These are phyloP conservation scores for Monosporozyma unispora DNA, from an alignment of 805 yeast species.

Conservation along the genomic window DNA sequence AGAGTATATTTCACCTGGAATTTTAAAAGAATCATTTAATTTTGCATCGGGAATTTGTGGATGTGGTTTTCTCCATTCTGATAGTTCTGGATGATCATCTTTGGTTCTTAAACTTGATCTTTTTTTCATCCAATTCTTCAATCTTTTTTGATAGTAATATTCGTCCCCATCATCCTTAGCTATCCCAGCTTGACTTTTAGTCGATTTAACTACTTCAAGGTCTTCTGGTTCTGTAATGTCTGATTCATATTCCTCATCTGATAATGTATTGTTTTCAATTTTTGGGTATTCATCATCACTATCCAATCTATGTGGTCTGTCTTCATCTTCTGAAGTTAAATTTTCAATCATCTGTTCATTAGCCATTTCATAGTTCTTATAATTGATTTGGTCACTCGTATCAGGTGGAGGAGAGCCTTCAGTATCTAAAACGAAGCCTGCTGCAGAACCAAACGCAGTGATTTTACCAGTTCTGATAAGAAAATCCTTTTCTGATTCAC, in stretches of 20 bases:
- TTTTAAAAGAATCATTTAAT: slow-evolving; percentile 54
- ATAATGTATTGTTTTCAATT: neutral
- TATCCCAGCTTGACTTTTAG: slow-evolving; percentile 22
- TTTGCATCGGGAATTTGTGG: slow-evolving; percentile 70
- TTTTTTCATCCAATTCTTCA: slow-evolving; percentile 48
- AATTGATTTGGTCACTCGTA: neutral
- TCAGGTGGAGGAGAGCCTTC: neutral
- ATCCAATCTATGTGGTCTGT: slow-evolving; percentile 17
- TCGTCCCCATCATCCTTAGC: slow-evolving; percentile 76
- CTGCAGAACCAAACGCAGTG: slow-evolving; percentile 80
- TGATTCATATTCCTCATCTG: slow-evolving; percentile 17
- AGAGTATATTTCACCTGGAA: slow-evolving; percentile 89
- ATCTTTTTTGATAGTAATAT: slow-evolving; percentile 46
- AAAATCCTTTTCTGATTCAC: slow-evolving; percentile 73
- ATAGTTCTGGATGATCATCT: slow-evolving; percentile 16
- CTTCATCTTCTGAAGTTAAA: slow-evolving; percentile 13
- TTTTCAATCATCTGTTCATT: slow-evolving; percentile 19
- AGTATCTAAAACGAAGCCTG: slow-evolving; percentile 37
- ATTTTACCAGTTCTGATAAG: slow-evolving; percentile 83
- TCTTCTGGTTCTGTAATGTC: slow-evolving; percentile 15
- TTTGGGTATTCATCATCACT: slow-evolving; percentile 12
- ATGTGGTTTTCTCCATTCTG: slow-evolving; percentile 71
- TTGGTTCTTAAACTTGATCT: slow-evolving; percentile 37
- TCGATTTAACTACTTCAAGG: slow-evolving; percentile 8
- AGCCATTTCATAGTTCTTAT: slow-evolving; percentile 8